These are phyloP conservation scores for Apiospora arundinis DNA, from an alignment of 2,329 filamentous ascomycete species.

Conservation along the genomic window DNA sequence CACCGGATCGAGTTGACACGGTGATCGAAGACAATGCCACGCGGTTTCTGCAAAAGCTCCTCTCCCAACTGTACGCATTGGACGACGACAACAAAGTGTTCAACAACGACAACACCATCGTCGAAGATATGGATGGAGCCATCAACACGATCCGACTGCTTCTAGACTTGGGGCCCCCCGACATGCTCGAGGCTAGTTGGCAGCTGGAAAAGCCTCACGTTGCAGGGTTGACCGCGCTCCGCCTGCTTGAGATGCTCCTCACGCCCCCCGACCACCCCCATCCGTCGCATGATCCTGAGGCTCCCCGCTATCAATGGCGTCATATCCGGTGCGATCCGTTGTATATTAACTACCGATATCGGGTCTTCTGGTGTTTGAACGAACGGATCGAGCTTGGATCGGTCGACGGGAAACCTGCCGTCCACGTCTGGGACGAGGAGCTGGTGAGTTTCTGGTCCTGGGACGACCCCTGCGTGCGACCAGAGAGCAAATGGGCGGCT, in stretches of 20 bases:
- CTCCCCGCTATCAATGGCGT: too few relatives aligned
- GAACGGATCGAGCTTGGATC: neutral
- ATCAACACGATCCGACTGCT: neutral
- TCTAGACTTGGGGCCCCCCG: neutral
- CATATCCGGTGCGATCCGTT: neutral
- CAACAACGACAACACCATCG: neutral
- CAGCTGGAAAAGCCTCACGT: neutral
- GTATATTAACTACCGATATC: neutral
- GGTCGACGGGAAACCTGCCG: neutral
- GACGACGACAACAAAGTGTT: neutral
- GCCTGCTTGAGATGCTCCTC: neutral
- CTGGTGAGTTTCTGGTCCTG: neutral
- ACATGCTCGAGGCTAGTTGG: neutral
- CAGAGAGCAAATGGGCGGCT: neutral
- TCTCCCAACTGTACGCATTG: neutral
- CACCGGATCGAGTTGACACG: neutral
- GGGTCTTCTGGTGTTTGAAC: neutral
- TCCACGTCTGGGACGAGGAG: neutral
- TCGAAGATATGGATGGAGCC: neutral
- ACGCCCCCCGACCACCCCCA: neutral
- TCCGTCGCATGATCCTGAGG: neutral
- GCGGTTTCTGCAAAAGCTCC: neutral
- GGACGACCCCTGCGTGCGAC: neutral
- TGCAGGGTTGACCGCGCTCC: neutral
- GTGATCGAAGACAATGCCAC: neutral